A percentile compares a stretch with the other conserved stretches of the same genome.
Evolutionary conservation across 78 protist species (phyloP).

Genomic region (Dictyostelium firmibasis): DNA sequence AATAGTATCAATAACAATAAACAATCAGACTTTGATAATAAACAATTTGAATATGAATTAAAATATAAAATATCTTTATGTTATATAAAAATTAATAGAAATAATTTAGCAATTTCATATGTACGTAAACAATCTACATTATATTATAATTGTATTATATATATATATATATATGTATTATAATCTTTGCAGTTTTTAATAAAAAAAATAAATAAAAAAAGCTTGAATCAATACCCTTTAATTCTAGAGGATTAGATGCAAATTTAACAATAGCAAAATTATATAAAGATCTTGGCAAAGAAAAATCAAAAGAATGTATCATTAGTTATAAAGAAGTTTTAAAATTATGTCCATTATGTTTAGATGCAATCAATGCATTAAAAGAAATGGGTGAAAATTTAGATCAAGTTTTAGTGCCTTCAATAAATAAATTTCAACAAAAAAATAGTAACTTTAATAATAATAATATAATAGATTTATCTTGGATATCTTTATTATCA

Average conservation of each 20-base stretch:
- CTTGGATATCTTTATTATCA: conserved; percentile 54
- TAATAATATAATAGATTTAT: conserved; percentile 29
- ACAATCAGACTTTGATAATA: background rate
- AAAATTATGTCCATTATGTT: conserved; percentile 64
- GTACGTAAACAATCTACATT: conserved; percentile 3
- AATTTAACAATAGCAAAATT: conserved; percentile 53
- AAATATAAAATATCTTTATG: conserved; percentile 63
- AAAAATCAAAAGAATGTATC: conserved; percentile 50
- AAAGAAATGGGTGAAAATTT: conserved; percentile 65
- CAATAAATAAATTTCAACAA: background rate
- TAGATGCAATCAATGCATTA: conserved; percentile 54
- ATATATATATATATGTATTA: background rate
- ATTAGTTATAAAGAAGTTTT: conserved; percentile 39
- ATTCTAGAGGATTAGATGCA: conserved; percentile 17
- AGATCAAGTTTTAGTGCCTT: conserved; percentile 24
- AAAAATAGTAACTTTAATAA: background rate
- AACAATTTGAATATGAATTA: conserved; percentile 42
- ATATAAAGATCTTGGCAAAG: conserved; percentile 54
- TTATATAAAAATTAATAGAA: background rate
- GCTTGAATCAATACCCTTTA: conserved; percentile 53
- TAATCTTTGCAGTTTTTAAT: background rate
- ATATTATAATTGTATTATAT: background rate
- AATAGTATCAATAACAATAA: background rate
- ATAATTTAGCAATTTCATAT: conserved; percentile 14
- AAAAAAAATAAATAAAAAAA: background rate